These are phyloP conservation scores for Kuraishia borneana DNA, from an alignment of 805 yeast genomes.

Conservation along the genomic window DNA sequence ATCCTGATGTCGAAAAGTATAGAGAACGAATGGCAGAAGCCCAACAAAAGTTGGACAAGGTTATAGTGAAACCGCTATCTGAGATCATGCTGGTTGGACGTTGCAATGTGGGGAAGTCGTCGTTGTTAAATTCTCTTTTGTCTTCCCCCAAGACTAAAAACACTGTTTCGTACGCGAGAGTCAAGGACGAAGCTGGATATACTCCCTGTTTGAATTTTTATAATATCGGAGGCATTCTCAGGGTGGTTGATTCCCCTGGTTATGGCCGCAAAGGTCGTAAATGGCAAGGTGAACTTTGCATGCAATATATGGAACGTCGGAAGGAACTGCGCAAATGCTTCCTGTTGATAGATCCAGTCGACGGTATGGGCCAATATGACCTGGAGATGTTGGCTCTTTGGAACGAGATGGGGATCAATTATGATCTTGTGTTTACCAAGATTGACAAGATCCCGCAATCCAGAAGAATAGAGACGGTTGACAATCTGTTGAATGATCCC, in stretches of 20 bases:
- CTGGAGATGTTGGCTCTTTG: conserved; percentile 36
- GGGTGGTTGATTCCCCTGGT: conserved; percentile 83
- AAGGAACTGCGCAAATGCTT: conserved; percentile 45
- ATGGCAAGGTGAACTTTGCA: conserved; percentile 59
- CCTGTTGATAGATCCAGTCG: conserved; percentile 47
- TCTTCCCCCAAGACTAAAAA: conserved; percentile 22
- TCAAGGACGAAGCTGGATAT: conserved; percentile 23
- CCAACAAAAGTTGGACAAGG: neutral
- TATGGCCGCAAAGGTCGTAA: conserved; percentile 64
- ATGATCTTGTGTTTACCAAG: conserved; percentile 70
- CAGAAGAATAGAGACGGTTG: conserved; percentile 21
- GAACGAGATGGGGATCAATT: conserved; percentile 45
- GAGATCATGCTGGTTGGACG: conserved; percentile 72
- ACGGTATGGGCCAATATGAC: conserved; percentile 54
- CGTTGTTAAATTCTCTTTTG: conserved; percentile 54
- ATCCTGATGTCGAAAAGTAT: neutral
- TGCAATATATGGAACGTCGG: conserved; percentile 49
- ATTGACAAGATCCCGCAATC: conserved; percentile 42
- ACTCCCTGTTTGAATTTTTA: conserved; percentile 62
- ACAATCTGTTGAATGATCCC: conserved; percentile 23
- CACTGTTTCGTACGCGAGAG: conserved; percentile 30
- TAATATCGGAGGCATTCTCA: conserved; percentile 49
- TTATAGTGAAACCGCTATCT: conserved; percentile 29
- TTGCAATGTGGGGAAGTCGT: conserved; percentile 82
- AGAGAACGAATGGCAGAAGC: neutral